Evolutionary conservation across 2,329 filamentous ascomycete species (phyloP), one percentile per base, ranked within the genome.

Genomic region (Sporothrix protearum): DNA sequence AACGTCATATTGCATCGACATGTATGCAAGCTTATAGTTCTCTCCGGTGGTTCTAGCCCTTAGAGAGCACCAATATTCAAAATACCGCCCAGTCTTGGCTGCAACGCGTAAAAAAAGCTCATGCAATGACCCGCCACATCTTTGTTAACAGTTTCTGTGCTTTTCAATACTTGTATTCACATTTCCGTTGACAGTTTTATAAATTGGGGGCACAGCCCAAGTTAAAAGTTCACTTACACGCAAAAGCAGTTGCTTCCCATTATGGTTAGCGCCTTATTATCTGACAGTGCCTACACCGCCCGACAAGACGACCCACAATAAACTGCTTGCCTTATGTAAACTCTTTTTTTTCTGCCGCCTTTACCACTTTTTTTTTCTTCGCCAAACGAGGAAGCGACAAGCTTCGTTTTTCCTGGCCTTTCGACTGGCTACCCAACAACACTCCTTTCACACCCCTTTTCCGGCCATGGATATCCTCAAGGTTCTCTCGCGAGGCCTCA

Each of bases 401-500:
- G 45, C 45, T 33, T 51, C 42, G 16, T 33, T n/a, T 25, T 67
- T 67, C 51, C 36, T 10, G 25, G 16, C 25, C n/a, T 9, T 57
- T 9, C 53, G 22, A 39, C 55, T 16, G 22, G 19, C 30, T 2
- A 39, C 55, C 22, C 55, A 33, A 39, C 55, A 2, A 61, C 25
- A 16, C 47, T 16, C 30, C 28, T 25, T 47, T 14, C 39, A 30
- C n/a, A 6, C 22, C 19, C 19, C 0, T 6, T 7, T 33, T 33
- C 7, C 25, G n/a, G 64, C 30, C 28, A 92, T 92, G 90, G 91
- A 94, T 80, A 89, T 93, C 70, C 83, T 93, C 77, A 92, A 89
- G 77, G 82, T 94, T 42, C 83, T 94, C 72, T 92, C 91, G 47
- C 86, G 91, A 68, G 90, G 90, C 71, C 89, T 88, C 2, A 92